Base-by-base conservation (phyloP, 2,329 filamentous ascomycete genomes). In the Ilyonectria mors-panacis region DNA sequence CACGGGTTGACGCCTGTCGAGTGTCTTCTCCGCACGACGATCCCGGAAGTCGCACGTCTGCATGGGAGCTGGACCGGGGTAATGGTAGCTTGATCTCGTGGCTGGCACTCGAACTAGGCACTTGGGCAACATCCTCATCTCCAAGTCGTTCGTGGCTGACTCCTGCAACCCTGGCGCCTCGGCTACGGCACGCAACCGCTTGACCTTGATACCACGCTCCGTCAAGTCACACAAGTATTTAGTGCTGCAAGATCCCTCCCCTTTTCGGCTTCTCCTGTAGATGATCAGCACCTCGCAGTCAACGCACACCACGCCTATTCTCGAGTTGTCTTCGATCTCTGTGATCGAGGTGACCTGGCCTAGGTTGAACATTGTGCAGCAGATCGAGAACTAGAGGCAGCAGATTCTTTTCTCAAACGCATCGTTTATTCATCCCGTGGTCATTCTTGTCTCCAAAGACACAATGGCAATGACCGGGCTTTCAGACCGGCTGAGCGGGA, bases 401-500 rank as follows among this genome's bases (percentile, higher is more conserved):
- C 28, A 6, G n/a, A 53, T 9, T 6, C 5, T 30, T 35, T 8
- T n/a, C 7, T 15, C 13, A 10, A 12, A 37, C 1, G 13, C 30
- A 7, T 13, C 9, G 7, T 4, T 8, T 23, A 42, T 9, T 15
- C 23, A 9, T 21, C 6, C 19, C 21, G 9, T 6, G 17, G 3
- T 23, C 9, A 7, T 35, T 15, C 0, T 51, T 44, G n/a, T 12
- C 12, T 39, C 28, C 4, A 4, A 44, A 48, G 26, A 3, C n/a
- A 35, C 39, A 15, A 69, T 69, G 67, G 59, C 65, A n/a, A 60
- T 55, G n/a, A 33, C 6, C 12, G 50, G 60, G 28, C 67, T 73
- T 9, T 70, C 71, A 2, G 59, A 48, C 19, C 57, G 63, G 33
- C 67, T 77, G 35, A 69, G 67, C 42, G 76, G 76, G n/a, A 62